Evolutionary conservation across 176 grass and related monocot genomes (phyloP).

Genomic region (Elaeis guineensis): DNA sequence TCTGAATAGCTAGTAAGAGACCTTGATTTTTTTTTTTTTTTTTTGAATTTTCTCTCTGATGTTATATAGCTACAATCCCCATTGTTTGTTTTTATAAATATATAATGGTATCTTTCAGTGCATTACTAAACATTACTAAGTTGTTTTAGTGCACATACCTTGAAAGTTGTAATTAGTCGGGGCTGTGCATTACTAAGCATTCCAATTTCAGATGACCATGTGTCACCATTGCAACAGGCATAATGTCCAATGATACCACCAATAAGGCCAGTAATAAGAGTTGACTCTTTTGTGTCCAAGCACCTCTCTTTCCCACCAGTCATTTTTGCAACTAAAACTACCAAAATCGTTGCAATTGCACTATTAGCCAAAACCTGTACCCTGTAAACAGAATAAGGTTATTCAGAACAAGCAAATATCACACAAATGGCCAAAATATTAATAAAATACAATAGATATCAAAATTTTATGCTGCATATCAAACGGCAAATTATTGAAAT

Average conservation of each 20-base stretch:
- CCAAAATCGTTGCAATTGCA: conserved; percentile 67
- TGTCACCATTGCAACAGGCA: conserved; percentile 95
- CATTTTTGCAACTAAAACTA: conserved; percentile 39
- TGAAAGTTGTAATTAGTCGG: conserved; percentile 75
- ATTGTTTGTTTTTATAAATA: too few species aligned
- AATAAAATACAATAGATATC: conserved; percentile 2
- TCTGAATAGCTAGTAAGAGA: too few species aligned
- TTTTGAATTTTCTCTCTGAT: too few species aligned
- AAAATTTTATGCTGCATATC: not conserved
- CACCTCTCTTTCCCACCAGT: conserved; percentile 63
- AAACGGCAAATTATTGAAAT: too few species aligned
- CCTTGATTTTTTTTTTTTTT: too few species aligned
- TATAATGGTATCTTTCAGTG: not conserved
- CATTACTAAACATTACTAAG: conserved; percentile 8
- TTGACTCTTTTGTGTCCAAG: conserved; percentile 66
- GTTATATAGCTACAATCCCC: too few species aligned
- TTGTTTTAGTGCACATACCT: conserved; percentile 26
- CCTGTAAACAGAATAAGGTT: conserved; percentile 47
- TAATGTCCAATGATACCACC: conserved; percentile 90
- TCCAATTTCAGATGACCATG: conserved; percentile 94
- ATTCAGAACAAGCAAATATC: too few species aligned
- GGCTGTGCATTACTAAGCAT: conserved; percentile 83
- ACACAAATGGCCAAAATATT: not conserved
- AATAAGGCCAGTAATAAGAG: conserved; percentile 71
- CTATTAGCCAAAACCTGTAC: conserved; percentile 94